Percentiles rank a stretch among this genome's conserved stretches.
Evolutionary conservation across 2,329 filamentous ascomycete species (phyloP).

Genomic region (Epichloe aotearoae): DNA sequence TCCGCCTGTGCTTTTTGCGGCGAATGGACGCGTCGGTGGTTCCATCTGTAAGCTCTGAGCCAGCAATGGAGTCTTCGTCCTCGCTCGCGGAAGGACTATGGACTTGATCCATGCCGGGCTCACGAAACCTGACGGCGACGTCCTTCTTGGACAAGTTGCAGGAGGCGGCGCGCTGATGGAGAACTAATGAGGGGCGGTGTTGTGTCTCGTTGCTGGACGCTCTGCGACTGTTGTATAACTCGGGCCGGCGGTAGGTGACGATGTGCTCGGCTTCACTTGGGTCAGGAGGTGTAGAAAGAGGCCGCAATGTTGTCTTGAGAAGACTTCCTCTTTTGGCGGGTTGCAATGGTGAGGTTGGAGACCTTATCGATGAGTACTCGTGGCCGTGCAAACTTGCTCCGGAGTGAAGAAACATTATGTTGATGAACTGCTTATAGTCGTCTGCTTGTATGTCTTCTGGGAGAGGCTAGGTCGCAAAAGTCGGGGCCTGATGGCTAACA

Average conservation of each 20-base stretch:
- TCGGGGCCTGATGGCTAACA: not conserved
- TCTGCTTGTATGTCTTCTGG: not conserved
- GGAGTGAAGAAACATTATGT: slow-evolving; percentile 43
- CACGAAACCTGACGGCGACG: slow-evolving; percentile 33
- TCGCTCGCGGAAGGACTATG: slow-evolving; percentile 27
- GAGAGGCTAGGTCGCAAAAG: not conserved
- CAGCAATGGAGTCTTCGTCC: slow-evolving; percentile 31
- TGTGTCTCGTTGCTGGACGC: slow-evolving; percentile 2
- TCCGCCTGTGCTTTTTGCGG: slow-evolving; percentile 29
- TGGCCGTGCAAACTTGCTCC: slow-evolving; percentile 48
- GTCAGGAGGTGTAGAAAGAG: slow-evolving; percentile 16
- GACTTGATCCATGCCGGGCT: slow-evolving; percentile 19
- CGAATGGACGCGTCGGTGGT: slow-evolving; percentile 27
- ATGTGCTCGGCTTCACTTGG: slow-evolving; percentile 9
- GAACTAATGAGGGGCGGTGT: slow-evolving; percentile 2
- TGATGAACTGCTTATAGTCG: not conserved
- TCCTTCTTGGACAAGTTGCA: slow-evolving; percentile 26
- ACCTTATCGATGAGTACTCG: slow-evolving; percentile 35
- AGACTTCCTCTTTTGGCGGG: slow-evolving; percentile 25
- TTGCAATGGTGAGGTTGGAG: slow-evolving; percentile 16
- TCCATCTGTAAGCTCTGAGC: slow-evolving; percentile 32
- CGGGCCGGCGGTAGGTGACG: not conserved
- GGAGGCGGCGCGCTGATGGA: slow-evolving; percentile 21
- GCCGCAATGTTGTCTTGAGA: slow-evolving; percentile 28
- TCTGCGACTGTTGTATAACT: not conserved